phyloP scores from a whole-genome alignment of 2,329 filamentous ascomycete genomes.

The Alternaria consortialis region DNA sequence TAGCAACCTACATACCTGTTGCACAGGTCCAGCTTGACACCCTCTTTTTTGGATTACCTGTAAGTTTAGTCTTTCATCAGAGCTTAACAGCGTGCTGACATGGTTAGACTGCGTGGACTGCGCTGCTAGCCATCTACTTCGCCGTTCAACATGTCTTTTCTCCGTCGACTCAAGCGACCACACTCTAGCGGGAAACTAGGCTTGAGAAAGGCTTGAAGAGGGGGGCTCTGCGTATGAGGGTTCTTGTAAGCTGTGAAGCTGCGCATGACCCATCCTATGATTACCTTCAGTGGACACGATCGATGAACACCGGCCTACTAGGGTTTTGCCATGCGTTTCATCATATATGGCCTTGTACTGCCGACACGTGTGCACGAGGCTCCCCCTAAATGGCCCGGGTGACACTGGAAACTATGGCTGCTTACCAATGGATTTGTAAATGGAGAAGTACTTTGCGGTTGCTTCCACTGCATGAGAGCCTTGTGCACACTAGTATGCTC shows the following conservation, averaged over 20 bases:
- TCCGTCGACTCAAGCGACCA: no score
- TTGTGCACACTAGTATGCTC: background rate
- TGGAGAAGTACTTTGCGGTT: constrained; percentile 12
- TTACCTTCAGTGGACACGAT: background rate
- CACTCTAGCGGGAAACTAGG: background rate
- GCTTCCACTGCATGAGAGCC: background rate
- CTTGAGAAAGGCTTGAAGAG: background rate
- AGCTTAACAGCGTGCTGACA: no score
- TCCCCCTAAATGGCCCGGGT: background rate
- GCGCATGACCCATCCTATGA: background rate
- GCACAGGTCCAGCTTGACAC: no score
- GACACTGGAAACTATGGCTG: background rate
- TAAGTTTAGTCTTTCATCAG: no score
- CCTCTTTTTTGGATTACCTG: no score
- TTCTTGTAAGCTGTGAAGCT: background rate
- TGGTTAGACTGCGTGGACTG: no score
- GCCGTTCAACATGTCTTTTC: no score
- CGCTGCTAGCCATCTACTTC: no score
- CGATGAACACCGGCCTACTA: background rate
- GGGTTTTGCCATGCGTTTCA: background rate
- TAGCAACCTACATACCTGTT: no score
- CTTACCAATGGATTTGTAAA: constrained; percentile 1
- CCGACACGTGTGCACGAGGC: background rate
- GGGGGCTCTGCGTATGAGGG: background rate
- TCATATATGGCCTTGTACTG: background rate